Base-by-base conservation (phyloP, 345 rosid species). In the Populus tremula region DNA sequence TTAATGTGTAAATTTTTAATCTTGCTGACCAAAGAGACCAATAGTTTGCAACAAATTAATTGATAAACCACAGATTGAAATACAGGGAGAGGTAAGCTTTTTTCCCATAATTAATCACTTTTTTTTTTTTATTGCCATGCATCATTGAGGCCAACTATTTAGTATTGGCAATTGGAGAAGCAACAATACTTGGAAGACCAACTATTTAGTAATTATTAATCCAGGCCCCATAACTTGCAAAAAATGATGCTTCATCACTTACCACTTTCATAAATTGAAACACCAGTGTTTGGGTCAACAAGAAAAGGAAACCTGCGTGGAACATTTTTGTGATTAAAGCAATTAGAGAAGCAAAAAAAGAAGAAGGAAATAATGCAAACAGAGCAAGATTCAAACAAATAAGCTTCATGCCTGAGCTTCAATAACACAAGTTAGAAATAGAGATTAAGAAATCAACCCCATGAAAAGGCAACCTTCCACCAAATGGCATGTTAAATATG, bases 221-320 rank as follows among this genome's bases (percentile, higher is more conserved):
- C 50, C 13, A 47, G 17, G 18, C 0, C 50, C 50, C 18, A 47
- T 4, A 47, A 47, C 50, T 47, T 47, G 50, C 18, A 5, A 8
- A 69, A 41, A 72, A 45, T 61, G 64, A 68, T 61, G 64, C 50
- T 62, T 69, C 74, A 74, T 4, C 41, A 76, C 96, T 33, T 83
- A 93, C 98, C 91, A 76, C 98, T 93, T 87, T 91, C 96, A 82
- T 93, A 91, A 87, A 90, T 87, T 78, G 79, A 83, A 79, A 86
- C 81, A 56, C 90, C 89, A 80, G 89, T 83, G 77, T 88, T 93
- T 38, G 87, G 96, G 77, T 93, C 98, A 49, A 93, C 66, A 39
- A 93, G 88, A 84, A 90, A 93, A 3, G 96, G 94, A 81, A 93
- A 93, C 92, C 97, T 93, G 89, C 83, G 79, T 27, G 72, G 65